Conservation (phyloP, 495 filamentous ascomycete genomes). For the Lasiosphaeris hirsuta region DNA sequence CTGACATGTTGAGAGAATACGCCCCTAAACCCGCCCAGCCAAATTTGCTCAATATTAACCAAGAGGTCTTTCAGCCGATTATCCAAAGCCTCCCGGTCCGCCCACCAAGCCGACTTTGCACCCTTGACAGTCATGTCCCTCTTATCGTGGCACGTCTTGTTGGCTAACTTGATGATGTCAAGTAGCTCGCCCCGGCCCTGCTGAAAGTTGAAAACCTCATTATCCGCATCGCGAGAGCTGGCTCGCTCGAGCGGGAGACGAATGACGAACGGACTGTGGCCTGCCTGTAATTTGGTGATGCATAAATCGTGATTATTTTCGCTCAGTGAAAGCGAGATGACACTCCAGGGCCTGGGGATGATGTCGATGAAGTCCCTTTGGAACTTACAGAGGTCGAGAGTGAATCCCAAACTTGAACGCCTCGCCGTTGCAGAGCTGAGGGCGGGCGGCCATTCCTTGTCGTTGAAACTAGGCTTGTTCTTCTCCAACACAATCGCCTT, state of each 20-base stretch:
- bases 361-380: conserved; percentile 74
- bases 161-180: conserved; percentile 75
- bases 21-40: conserved; percentile 91
- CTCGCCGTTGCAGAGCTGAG: conserved; percentile 21
- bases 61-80: conserved; percentile 71
- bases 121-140: conserved; percentile 47
- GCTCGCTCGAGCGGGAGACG: conserved; percentile 80
- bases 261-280: conserved; percentile 74
- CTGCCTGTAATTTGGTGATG: conserved; percentile 71
- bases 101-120: conserved; percentile 85
- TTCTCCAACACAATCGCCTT: conserved; percentile 47
- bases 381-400: conserved; percentile 52
- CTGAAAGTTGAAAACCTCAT: conserved; percentile 78
- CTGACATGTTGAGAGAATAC: conserved; percentile 74
- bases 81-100: conserved; percentile 75
- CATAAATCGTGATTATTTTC: conserved; percentile 77
- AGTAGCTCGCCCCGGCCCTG: conserved; percentile 72
- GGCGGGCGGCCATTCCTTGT: conserved; percentile 27
- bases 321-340: conserved; percentile 78
- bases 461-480: conserved; percentile 25
- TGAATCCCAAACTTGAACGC: conserved; percentile 36
- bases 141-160: conserved; percentile 68
- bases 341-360: conserved; percentile 78
- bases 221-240: conserved; percentile 73
- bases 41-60: conserved; percentile 81